Evolutionary conservation across 116 monocot species (phyloP).

Genomic region (Phalaenopsis hybrid): DNA sequence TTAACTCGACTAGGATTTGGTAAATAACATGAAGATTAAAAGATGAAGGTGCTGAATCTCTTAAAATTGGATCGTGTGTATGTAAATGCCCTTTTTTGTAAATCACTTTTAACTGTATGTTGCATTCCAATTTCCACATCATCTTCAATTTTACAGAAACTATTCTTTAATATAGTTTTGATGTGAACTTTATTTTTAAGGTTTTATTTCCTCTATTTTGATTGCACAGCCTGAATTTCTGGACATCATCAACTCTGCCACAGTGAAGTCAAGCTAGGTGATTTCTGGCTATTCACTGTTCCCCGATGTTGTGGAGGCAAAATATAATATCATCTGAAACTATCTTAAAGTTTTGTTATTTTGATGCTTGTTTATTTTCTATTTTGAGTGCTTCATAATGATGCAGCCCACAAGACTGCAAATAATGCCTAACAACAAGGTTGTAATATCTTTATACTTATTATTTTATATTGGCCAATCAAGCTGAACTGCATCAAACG

Average conservation of each 20-base stretch:
- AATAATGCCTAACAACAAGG: not conserved
- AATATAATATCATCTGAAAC: not conserved
- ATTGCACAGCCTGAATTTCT: constrained; percentile 66
- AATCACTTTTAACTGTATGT: too few species aligned
- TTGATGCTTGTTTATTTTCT: not conserved
- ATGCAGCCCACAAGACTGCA: not conserved
- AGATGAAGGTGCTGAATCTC: too few species aligned
- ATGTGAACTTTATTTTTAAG: not conserved
- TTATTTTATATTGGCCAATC: not conserved
- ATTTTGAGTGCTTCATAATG: not conserved
- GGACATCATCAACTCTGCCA: constrained; percentile 83
- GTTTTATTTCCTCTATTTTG: not conserved
- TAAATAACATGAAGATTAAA: too few species aligned
- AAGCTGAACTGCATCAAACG: not conserved
- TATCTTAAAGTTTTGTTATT: not conserved
- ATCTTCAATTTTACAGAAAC: not conserved
- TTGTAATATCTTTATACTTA: not conserved
- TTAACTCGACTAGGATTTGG: too few species aligned
- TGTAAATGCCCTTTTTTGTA: too few species aligned
- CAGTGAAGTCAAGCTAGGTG: constrained; percentile 20
- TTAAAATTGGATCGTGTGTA: too few species aligned
- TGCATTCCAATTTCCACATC: too few species aligned
- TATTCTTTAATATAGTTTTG: not conserved
- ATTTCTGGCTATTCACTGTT: not conserved
- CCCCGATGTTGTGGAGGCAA: not conserved